Percentiles rank a stretch among this genome's conserved stretches.
Evolutionary conservation across 345 rosid genomes (phyloP).

Genomic region (Sisymbrium altissimum): DNA sequence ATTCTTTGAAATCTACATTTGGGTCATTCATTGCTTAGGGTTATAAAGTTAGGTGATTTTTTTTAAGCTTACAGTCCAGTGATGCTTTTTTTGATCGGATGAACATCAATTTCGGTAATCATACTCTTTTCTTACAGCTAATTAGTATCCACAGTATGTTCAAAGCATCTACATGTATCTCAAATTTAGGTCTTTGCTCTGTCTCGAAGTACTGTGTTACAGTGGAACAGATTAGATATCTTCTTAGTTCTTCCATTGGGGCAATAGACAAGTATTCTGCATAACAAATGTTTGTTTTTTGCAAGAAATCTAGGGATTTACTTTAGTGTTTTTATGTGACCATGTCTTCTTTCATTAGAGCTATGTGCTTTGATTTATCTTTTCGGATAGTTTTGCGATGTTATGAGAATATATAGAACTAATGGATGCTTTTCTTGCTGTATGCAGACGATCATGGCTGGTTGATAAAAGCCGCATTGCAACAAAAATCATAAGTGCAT

Average conservation of each 20-base stretch:
- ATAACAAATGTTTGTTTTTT: neutral
- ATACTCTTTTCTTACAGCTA: neutral
- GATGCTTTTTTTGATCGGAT: neutral
- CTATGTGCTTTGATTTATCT: neutral
- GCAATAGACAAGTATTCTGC: neutral
- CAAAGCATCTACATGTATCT: neutral
- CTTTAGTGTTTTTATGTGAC: neutral
- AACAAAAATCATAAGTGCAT: conserved; percentile 83
- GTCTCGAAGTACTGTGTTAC: neutral
- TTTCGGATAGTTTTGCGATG: neutral
- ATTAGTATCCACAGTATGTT: neutral
- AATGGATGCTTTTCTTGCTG: neutral
- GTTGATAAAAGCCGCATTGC: conserved; percentile 80
- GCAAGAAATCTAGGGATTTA: neutral
- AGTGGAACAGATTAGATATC: neutral
- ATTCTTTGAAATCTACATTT: neutral
- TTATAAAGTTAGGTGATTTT: neutral
- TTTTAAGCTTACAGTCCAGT: neutral
- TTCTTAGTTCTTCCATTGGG: neutral
- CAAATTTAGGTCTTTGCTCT: neutral
- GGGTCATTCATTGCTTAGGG: neutral
- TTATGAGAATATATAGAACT: neutral
- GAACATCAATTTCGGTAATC: neutral
- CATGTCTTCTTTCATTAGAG: neutral
- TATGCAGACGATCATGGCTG: conserved; percentile 77